phyloP scores from a whole-genome alignment of 140 eudicot species.

The Anethum foeniculum region DNA sequence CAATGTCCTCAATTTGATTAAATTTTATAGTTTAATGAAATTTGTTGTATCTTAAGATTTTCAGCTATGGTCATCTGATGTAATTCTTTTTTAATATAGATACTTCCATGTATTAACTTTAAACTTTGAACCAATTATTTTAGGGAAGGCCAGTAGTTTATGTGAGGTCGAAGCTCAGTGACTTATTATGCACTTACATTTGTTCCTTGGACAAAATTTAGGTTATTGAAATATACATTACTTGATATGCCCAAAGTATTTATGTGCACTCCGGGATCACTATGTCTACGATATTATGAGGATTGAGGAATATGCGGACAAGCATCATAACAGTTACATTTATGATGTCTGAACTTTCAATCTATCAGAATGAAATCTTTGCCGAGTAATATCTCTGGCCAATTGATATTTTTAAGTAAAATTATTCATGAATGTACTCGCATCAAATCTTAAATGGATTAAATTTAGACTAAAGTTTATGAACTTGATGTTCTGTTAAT shows the following conservation, averaged over 20 bases:
- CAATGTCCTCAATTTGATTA: background rate
- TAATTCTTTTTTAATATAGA: background rate
- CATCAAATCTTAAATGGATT: background rate
- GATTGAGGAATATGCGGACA: background rate
- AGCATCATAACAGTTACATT: background rate
- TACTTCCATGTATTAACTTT: background rate
- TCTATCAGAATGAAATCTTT: background rate
- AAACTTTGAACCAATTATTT: background rate
- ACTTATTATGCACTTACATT: background rate
- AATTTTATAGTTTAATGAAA: background rate
- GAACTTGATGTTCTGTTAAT: background rate
- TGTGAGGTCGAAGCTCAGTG: background rate
- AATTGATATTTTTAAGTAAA: background rate
- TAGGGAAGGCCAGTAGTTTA: background rate
- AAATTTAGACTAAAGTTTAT: background rate
- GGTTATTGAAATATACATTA: background rate
- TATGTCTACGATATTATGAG: background rate
- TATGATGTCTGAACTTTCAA: background rate
- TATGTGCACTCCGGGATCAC: background rate
- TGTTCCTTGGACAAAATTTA: background rate
- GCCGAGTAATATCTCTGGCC: background rate
- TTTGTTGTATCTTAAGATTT: background rate
- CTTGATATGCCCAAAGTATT: background rate
- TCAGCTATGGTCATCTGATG: background rate
- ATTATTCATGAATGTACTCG: background rate